phyloP scores from a whole-genome alignment of 2,329 filamentous ascomycete species.

The Balansia obtecta region DNA sequence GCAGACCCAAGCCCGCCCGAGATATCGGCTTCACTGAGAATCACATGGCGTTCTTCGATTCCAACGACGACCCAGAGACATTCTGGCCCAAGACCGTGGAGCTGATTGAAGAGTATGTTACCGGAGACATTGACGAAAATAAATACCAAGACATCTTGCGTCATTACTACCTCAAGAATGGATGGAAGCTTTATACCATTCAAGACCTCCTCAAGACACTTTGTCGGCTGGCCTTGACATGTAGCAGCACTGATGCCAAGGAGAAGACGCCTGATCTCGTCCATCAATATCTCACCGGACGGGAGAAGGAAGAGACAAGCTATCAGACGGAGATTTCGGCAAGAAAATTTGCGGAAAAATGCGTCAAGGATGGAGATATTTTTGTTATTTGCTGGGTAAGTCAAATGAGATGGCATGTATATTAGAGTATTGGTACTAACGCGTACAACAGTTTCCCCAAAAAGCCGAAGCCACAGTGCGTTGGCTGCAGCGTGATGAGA shows the following conservation, averaged over 20 bases:
- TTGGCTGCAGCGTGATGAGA: conserved; percentile 54
- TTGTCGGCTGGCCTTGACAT: conserved; percentile 67
- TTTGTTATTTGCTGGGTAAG: conserved; percentile 87
- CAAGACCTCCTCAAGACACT: conserved; percentile 78
- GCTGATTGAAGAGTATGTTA: conserved; percentile 77
- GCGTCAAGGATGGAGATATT: conserved; percentile 83
- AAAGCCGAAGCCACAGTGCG: conserved; percentile 60
- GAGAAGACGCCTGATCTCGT: conserved; percentile 91
- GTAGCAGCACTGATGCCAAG: conserved; percentile 75
- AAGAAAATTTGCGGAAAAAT: conserved; percentile 83
- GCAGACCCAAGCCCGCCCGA: conserved; percentile 65
- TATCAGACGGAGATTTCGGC: conserved; percentile 84
- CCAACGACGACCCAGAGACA: conserved; percentile 44
- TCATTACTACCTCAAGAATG: conserved; percentile 79
- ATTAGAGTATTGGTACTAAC: conserved; percentile 18
- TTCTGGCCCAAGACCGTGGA: conserved; percentile 80
- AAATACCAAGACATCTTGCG: conserved; percentile 85
- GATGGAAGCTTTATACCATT: conserved; percentile 89
- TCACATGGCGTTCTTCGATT: conserved; percentile 63
- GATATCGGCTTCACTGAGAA: conserved; percentile 77
- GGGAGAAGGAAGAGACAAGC: conserved; percentile 73
- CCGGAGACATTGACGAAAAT: conserved; percentile 66
- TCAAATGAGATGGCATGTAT: conserved; percentile 13
- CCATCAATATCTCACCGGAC: conserved; percentile 71
- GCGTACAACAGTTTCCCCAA: conserved; percentile 45